Conservation (phyloP, 345 rosid genomes). For the Moricandia arvensis region DNA sequence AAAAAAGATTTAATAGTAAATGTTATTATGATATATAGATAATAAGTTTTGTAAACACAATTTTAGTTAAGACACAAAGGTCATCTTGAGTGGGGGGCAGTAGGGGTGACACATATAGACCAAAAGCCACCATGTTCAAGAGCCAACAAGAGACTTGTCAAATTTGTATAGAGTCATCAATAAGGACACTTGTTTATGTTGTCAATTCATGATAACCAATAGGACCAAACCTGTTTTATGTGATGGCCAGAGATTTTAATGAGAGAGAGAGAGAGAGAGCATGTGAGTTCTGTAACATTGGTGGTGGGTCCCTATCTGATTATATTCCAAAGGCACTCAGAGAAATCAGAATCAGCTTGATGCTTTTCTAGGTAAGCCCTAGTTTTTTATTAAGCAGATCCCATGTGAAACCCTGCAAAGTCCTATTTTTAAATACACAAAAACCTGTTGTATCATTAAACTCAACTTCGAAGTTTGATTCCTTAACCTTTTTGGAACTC, state of each 20-base stretch:
- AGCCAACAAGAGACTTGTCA: constrained; percentile 28
- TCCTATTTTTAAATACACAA: constrained; percentile 8
- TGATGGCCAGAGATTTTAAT: constrained; percentile 36
- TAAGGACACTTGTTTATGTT: constrained; percentile 34
- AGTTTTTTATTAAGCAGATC: constrained; percentile 2
- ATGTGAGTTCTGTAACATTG: constrained; percentile 28
- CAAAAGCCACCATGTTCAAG: constrained; percentile 28
- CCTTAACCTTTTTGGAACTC: constrained; percentile 18
- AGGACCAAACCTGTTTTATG: constrained; percentile 27
- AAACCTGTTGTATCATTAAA: constrained; percentile 19
- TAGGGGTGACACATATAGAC: constrained; percentile 16
- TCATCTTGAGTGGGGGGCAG: constrained; percentile 22
- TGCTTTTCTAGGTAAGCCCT: constrained; percentile 36
- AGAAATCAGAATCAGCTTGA: constrained; percentile 32
- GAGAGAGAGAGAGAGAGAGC: constrained; percentile 23
- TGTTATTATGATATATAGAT: background rate
- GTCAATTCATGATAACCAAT: constrained; percentile 24
- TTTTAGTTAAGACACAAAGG: constrained; percentile 13
- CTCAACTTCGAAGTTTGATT: constrained; percentile 14
- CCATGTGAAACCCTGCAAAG: constrained; percentile 36
- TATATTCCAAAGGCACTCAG: constrained; percentile 24
- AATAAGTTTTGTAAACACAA: constrained; percentile 14
- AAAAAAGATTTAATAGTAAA: background rate
- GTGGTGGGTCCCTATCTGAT: constrained; percentile 35
- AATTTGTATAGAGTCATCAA: constrained; percentile 26